Evolutionary conservation across 2,329 filamentous ascomycete species (phyloP).

Genomic region (Hymenotorrendiella dingleyae): DNA sequence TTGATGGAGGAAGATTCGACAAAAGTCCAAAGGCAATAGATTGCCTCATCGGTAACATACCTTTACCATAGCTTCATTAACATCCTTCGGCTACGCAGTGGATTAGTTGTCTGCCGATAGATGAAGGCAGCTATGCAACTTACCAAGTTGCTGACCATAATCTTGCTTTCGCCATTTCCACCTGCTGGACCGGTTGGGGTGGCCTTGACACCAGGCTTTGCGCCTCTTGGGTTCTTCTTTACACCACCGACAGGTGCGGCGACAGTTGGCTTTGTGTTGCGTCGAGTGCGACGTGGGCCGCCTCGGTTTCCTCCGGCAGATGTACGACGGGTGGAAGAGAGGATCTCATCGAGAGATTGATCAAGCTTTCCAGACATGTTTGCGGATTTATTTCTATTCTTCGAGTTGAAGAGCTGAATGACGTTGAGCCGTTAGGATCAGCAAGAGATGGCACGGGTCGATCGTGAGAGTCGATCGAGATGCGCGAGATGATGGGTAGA

Average conservation of each 20-base stretch:
- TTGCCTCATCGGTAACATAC: constrained; percentile 94
- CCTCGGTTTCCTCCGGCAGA: constrained; percentile 33
- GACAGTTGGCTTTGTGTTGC: constrained; percentile 36
- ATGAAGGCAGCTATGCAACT: constrained; percentile 33
- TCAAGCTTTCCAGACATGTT: constrained; percentile 94
- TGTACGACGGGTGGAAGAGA: constrained; percentile 59
- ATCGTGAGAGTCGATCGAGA: constrained; percentile 16
- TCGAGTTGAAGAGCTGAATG: too few species aligned
- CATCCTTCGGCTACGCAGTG: constrained; percentile 75
- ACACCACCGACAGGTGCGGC: constrained; percentile 77
- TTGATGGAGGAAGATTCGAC: constrained; percentile 54
- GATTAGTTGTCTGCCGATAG: constrained; percentile 5
- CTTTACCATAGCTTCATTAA: constrained; percentile 97
- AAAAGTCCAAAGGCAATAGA: constrained; percentile 60
- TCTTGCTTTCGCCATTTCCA: constrained; percentile 76
- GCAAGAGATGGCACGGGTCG: constrained; percentile 22
- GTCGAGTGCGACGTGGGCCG: constrained; percentile 42
- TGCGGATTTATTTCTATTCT: too few species aligned
- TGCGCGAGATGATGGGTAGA: constrained; percentile 18
- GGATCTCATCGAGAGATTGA: constrained; percentile 94
- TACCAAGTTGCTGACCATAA: constrained; percentile 98
- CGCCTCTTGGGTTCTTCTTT: constrained; percentile 63
- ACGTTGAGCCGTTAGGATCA: constrained; percentile 29
- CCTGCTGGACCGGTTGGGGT: constrained; percentile 58
- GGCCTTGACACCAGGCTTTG: constrained; percentile 55